These are phyloP conservation scores for Solanum hybrid DNA, from an alignment of 305 asterid genomes.

Conservation along the genomic window DNA sequence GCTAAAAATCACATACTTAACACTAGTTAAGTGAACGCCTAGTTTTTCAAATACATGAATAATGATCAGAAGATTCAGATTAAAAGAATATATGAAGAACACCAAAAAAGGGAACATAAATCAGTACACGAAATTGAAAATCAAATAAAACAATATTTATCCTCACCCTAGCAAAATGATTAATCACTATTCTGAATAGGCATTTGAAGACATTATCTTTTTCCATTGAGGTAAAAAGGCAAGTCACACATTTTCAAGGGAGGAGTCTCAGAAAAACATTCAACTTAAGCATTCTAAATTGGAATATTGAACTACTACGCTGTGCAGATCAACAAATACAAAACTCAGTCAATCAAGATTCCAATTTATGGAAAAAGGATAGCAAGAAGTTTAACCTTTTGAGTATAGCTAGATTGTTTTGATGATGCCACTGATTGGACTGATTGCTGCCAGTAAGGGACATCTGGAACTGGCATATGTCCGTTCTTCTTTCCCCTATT, in stretches of 20 bases:
- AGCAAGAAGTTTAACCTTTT: conserved; percentile 24
- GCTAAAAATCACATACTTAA: not conserved
- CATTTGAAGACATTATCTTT: not conserved
- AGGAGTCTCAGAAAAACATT: not conserved
- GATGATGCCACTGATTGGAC: conserved; percentile 25
- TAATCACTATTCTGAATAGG: not conserved
- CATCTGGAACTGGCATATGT: conserved; percentile 24
- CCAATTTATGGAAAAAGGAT: not conserved
- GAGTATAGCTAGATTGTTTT: conserved; percentile 43
- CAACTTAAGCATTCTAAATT: not conserved
- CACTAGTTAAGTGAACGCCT: not conserved
- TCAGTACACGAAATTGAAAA: not conserved
- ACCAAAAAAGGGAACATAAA: not conserved
- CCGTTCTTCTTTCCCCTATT: conserved; percentile 52
- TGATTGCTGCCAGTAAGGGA: conserved; percentile 26
- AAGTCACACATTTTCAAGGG: not conserved
- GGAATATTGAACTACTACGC: not conserved
- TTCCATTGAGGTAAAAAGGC: not conserved
- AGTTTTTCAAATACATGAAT: not conserved
- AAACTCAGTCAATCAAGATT: not conserved
- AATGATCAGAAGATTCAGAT: not conserved
- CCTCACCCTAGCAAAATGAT: not conserved
- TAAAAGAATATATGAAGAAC: not conserved
- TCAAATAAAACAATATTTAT: not conserved
- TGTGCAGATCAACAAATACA: not conserved